Percentiles rank a stretch among this genome's conserved stretches.
Evolutionary conservation across 164 flowering plant species (phyloP).

Genomic region (Taxillus chinensis): DNA sequence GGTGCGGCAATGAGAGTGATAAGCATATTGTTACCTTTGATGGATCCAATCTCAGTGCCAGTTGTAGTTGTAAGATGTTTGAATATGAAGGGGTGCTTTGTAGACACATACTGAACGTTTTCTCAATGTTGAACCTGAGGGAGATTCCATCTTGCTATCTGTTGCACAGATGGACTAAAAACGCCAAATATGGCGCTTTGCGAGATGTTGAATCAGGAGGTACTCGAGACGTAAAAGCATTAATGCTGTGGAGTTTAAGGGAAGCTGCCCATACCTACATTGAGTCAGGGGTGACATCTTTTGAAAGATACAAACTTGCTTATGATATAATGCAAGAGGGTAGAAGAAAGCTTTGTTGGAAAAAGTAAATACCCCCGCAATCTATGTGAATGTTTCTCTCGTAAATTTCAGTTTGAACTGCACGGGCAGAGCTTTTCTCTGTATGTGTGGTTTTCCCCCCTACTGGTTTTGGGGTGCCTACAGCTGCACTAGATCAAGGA

Average conservation of each 20-base stretch:
- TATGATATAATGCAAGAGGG: conserved; percentile 39
- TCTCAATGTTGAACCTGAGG: conserved; percentile 27
- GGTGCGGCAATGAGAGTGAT: conserved; percentile 37
- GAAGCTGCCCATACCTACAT: conserved; percentile 40
- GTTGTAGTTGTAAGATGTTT: conserved; percentile 54
- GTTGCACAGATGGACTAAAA: conserved; percentile 45
- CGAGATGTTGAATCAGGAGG: conserved; percentile 30
- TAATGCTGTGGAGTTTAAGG: conserved; percentile 53
- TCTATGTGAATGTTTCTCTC: too few relatives aligned
- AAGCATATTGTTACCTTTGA: conserved; percentile 36
- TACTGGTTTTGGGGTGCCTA: too few relatives aligned
- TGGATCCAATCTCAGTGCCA: conserved; percentile 26
- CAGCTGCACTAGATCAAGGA: too few relatives aligned
- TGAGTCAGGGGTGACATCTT: conserved; percentile 38
- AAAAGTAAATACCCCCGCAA: conserved; percentile 11
- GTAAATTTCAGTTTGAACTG: too few relatives aligned
- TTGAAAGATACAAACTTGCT: conserved; percentile 45
- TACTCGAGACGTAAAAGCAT: conserved; percentile 30
- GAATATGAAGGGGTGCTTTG: conserved; percentile 54
- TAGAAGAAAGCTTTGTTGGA: conserved; percentile 29
- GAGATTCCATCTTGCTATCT: conserved; percentile 48
- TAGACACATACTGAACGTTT: conserved; percentile 45
- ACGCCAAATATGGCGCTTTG: conserved; percentile 34
- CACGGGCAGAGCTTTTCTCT: too few relatives aligned
- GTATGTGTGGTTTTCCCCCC: too few relatives aligned